phyloP scores from a whole-genome alignment of 106 monocot species.

The Xerophyta viscosa region DNA sequence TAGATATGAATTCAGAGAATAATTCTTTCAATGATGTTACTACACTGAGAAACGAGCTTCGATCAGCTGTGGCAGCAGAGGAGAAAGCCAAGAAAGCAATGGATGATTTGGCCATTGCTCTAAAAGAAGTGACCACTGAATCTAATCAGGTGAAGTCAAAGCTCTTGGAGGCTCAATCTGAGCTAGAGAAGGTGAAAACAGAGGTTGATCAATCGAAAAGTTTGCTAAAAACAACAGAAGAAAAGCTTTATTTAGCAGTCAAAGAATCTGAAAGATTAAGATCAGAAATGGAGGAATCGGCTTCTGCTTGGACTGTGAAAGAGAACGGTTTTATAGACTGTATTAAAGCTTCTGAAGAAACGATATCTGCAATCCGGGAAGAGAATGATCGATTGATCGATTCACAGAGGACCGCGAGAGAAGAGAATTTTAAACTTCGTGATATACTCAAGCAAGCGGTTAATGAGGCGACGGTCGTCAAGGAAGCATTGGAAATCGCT shows the following conservation, averaged over 20 bases:
- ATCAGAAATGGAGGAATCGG: slow-evolving; percentile 49
- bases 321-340: slow-evolving; percentile 53
- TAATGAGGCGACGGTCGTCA: slow-evolving; percentile 54
- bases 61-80: slow-evolving; percentile 33
- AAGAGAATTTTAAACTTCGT: slow-evolving; percentile 52
- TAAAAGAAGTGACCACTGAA: slow-evolving; percentile 59
- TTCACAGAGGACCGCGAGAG: slow-evolving; percentile 31
- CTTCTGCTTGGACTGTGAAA: slow-evolving; percentile 47
- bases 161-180: slow-evolving; percentile 15
- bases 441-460: slow-evolving; percentile 82
- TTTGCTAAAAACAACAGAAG: slow-evolving; percentile 23
- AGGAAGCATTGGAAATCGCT: slow-evolving; percentile 72
- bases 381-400: slow-evolving; percentile 40
- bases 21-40: neutral
- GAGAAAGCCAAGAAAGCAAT: slow-evolving; percentile 60
- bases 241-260: slow-evolving; percentile 18
- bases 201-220: slow-evolving; percentile 18
- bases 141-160: slow-evolving; percentile 28
- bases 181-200: slow-evolving; percentile 20
- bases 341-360: slow-evolving; percentile 54
- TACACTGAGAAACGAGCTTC: slow-evolving; percentile 29
- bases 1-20: slow-evolving; percentile 7
- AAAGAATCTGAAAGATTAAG: slow-evolving; percentile 38
- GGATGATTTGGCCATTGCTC: slow-evolving; percentile 43
- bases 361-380: slow-evolving; percentile 30